phyloP scores from a whole-genome alignment of 768 basidiomycete genomes.

The Exidia glandulosa region DNA sequence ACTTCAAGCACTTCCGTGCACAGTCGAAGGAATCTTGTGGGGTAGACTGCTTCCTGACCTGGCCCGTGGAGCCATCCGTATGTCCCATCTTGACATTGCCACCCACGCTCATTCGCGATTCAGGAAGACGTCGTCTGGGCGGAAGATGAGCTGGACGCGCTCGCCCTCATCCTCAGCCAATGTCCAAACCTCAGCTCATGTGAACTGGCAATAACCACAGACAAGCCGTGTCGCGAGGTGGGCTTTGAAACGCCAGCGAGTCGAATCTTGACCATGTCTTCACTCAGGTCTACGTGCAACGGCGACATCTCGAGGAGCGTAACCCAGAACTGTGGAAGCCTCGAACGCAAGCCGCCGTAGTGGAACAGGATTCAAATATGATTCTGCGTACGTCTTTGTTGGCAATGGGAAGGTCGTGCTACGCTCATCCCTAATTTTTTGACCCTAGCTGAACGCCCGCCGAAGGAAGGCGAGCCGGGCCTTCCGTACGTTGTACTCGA shows the following conservation, averaged over 20 bases:
- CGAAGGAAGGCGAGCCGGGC: not conserved
- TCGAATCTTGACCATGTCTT: not conserved
- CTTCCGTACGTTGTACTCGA: no score
- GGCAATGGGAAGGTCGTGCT: no score
- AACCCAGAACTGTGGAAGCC: not conserved
- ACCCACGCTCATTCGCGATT: not conserved
- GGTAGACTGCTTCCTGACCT: not conserved
- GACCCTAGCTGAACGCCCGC: not conserved
- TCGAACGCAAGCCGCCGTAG: not conserved
- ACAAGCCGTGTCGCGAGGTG: not conserved
- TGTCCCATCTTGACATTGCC: not conserved
- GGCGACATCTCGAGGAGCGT: not conserved
- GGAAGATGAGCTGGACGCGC: not conserved
- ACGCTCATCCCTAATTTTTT: not conserved
- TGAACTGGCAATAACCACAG: not conserved
- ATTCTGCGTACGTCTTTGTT: not conserved
- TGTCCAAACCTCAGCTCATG: not conserved
- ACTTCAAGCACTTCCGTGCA: no score
- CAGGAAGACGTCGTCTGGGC: not conserved
- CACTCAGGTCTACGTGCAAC: not conserved
- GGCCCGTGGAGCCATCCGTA: not conserved
- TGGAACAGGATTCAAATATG: not conserved
- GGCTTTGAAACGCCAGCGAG: no score
- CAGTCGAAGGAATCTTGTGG: no score
- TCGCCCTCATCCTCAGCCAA: not conserved